Conservation (phyloP, 2,329 filamentous ascomycete species). For the Fusarium anguioides region DNA sequence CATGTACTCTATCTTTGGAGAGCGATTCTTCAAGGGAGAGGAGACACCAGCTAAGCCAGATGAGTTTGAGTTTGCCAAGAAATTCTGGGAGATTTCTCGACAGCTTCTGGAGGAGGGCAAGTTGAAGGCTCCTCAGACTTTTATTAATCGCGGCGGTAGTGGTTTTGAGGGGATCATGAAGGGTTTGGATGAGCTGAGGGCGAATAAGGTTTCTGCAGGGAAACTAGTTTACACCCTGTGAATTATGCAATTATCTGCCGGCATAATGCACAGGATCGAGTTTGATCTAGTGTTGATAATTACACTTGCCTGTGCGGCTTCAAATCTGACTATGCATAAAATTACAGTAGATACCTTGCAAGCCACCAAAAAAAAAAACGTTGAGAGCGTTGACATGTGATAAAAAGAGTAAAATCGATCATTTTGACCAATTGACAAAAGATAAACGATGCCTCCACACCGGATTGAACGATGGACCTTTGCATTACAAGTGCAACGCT, state of each 20-base stretch:
- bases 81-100: constrained; percentile 11
- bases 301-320: too few relatives aligned
- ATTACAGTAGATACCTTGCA: too few relatives aligned
- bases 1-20: constrained; percentile 23
- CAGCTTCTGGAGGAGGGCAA: not conserved
- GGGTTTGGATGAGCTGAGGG: constrained; percentile 12
- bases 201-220: constrained; percentile 2
- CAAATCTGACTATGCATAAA: too few relatives aligned
- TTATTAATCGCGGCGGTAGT: not conserved
- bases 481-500: constrained; percentile 35
- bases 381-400: not conserved
- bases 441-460: constrained; percentile 14
- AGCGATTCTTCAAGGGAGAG: constrained; percentile 1
- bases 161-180: constrained; percentile 2
- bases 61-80: constrained; percentile 11
- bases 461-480: constrained; percentile 36
- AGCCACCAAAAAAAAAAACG: too few relatives aligned
- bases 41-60: constrained; percentile 6
- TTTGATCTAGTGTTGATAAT: too few relatives aligned
- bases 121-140: not conserved
- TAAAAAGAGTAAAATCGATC: not conserved
- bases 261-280: too few relatives aligned
- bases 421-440: not conserved
- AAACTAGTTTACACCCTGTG: constrained; percentile 18
- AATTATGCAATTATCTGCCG: not conserved